Percentiles rank a stretch among this genome's conserved stretches.
These are phyloP conservation scores for Pholiota adiposa DNA, from an alignment of 1,284 basidiomycete genomes.

Conservation along the genomic window DNA sequence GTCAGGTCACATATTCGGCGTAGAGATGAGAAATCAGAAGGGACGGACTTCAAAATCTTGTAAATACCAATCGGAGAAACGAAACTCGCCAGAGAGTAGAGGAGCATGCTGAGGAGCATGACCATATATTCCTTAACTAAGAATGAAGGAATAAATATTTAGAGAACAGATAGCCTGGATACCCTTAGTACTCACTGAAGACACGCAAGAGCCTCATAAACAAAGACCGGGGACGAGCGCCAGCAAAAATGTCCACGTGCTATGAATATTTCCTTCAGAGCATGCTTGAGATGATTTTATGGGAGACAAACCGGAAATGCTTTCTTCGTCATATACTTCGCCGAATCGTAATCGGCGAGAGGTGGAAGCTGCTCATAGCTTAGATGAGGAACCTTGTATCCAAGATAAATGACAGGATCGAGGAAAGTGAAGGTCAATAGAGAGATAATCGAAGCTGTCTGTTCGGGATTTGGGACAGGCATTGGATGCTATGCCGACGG, in stretches of 20 bases:
- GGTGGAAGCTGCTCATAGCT: slow-evolving; percentile 50
- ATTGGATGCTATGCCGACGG: slow-evolving; percentile 37
- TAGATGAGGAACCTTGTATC: slow-evolving; percentile 44
- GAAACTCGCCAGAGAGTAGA: slow-evolving; percentile 15
- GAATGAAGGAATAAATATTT: not conserved
- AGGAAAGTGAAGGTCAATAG: slow-evolving; percentile 63
- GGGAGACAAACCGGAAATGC: slow-evolving; percentile 13
- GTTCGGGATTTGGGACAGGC: slow-evolving; percentile 58
- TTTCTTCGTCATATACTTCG: slow-evolving; percentile 34
- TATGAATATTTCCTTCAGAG: slow-evolving; percentile 17
- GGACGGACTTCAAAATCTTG: slow-evolving; percentile 9
- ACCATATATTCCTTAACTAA: slow-evolving; percentile 16
- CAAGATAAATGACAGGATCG: slow-evolving; percentile 50
- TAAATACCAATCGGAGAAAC: slow-evolving; percentile 15
- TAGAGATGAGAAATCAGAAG: not conserved
- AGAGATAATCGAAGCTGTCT: slow-evolving; percentile 61
- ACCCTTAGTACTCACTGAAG: slow-evolving; percentile 17
- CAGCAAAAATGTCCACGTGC: slow-evolving; percentile 42
- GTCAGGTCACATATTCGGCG: not conserved
- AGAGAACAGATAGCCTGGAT: too few relatives aligned
- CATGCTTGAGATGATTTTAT: not conserved
- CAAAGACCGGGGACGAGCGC: slow-evolving; percentile 14
- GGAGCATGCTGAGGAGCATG: slow-evolving; percentile 3
- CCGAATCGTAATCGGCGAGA: slow-evolving; percentile 59
- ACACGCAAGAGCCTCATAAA: slow-evolving; percentile 18